phyloP scores from a whole-genome alignment of 768 basidiomycete genomes.

The Clitopilus hobsonii region DNA sequence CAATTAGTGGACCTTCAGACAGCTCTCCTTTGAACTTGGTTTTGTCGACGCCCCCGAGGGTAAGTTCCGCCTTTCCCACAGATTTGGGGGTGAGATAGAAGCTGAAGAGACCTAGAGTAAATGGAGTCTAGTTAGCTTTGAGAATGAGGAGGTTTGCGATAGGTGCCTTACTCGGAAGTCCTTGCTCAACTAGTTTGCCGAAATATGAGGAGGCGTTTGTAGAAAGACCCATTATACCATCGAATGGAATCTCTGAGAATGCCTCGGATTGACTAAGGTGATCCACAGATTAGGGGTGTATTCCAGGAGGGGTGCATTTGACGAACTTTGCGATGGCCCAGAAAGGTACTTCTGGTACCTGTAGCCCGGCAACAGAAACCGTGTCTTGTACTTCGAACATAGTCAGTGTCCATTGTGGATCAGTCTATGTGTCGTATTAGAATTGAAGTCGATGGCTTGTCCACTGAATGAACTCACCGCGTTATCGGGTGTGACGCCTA shows the following conservation, averaged over 20 bases:
- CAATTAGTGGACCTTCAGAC: neutral
- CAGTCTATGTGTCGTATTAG: too few relatives aligned
- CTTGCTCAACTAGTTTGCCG: neutral
- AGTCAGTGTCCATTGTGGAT: neutral
- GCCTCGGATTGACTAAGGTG: neutral
- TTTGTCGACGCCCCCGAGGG: neutral
- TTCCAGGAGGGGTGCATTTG: too few relatives aligned
- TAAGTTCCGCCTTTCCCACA: neutral
- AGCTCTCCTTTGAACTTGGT: neutral
- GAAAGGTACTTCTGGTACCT: slow-evolving; percentile 6
- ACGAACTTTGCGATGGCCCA: slow-evolving; percentile 7
- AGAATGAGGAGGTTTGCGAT: neutral
- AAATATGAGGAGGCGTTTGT: neutral
- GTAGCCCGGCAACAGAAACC: neutral
- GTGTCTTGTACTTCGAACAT: neutral
- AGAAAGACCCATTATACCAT: neutral
- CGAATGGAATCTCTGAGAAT: neutral
- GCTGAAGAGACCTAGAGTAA: neutral
- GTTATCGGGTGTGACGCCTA: slow-evolving; percentile 9
- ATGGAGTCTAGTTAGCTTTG: neutral
- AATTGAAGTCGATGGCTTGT: too few relatives aligned
- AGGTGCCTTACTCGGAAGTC: neutral
- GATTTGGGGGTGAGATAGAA: neutral
- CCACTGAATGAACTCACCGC: slow-evolving; percentile 1
- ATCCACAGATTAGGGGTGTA: too few relatives aligned